phyloP scores from a whole-genome alignment of 163 green algal species.

The Prototheca wickerhamii region DNA sequence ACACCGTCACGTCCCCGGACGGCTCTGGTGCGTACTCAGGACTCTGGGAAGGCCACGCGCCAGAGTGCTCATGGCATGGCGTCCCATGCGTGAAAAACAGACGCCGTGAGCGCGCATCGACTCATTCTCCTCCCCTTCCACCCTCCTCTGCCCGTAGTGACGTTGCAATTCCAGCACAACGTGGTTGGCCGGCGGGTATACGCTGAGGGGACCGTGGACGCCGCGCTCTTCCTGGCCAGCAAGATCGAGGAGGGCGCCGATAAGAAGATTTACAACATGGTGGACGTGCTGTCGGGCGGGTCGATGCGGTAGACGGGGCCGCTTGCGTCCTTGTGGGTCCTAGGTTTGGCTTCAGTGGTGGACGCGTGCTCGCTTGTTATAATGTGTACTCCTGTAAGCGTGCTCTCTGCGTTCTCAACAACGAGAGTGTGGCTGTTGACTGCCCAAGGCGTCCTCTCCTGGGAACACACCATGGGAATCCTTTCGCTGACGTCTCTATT shows the following conservation, averaged over 20 bases:
- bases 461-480: no score
- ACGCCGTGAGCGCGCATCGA: no score
- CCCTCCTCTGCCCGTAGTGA: slow-evolving; percentile 30
- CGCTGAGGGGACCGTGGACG: slow-evolving; percentile 94
- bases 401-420: no score
- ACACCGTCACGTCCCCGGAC: slow-evolving; percentile 75
- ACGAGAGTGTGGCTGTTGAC: no score
- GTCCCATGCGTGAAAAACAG: no score
- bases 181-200: slow-evolving; percentile 86
- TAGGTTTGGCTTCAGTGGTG: no score
- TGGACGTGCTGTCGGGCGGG: slow-evolving; percentile 85
- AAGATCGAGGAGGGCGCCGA: slow-evolving; percentile 49
- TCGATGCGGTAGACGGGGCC: slow-evolving; percentile 55
- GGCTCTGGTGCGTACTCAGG: no score
- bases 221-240: slow-evolving; percentile 71
- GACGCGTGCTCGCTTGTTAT: no score
- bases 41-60: background rate
- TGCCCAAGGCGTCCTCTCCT: no score
- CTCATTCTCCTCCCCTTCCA: background rate
- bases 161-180: slow-evolving; percentile 98
- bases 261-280: slow-evolving; percentile 95
- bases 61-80: background rate
- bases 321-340: no score
- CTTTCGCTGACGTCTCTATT: no score
- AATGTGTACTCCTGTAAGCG: no score